phyloP scores from a whole-genome alignment of 208 protist species.

The Acanthamoeba polyphaga region DNA sequence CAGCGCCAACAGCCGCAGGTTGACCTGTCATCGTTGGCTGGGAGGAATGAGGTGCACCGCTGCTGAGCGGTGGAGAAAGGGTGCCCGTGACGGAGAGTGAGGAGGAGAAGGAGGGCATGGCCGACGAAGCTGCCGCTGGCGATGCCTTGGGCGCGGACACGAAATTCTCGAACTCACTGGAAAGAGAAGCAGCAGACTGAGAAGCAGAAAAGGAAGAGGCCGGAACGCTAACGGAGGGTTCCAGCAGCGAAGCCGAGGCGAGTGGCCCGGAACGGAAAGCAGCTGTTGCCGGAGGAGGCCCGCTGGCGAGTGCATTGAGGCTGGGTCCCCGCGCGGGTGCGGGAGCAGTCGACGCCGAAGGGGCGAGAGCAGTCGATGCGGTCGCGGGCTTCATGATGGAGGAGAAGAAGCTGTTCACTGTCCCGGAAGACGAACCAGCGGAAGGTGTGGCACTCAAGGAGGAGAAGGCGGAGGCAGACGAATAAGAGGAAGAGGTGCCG shows the following conservation, averaged over 20 bases:
- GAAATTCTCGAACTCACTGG: background rate
- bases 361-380: background rate
- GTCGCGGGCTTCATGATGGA: background rate
- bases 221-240: background rate
- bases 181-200: background rate
- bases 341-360: background rate
- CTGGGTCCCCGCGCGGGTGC: background rate
- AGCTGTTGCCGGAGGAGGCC: background rate
- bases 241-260: background rate
- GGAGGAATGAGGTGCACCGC: background rate
- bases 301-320: background rate
- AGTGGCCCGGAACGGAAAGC: background rate
- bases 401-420: slow-evolving; percentile 19
- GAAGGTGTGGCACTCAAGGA: background rate
- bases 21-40: background rate
- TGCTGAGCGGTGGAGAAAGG: background rate
- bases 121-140: background rate
- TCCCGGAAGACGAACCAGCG: background rate
- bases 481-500: background rate
- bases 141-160: background rate
- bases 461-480: background rate
- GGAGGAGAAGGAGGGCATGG: background rate
- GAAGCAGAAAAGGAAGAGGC: background rate
- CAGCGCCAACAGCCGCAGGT: background rate
- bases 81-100: background rate